Base-by-base conservation (phyloP, 768 basidiomycete species). In the Agrocybe praecox region DNA sequence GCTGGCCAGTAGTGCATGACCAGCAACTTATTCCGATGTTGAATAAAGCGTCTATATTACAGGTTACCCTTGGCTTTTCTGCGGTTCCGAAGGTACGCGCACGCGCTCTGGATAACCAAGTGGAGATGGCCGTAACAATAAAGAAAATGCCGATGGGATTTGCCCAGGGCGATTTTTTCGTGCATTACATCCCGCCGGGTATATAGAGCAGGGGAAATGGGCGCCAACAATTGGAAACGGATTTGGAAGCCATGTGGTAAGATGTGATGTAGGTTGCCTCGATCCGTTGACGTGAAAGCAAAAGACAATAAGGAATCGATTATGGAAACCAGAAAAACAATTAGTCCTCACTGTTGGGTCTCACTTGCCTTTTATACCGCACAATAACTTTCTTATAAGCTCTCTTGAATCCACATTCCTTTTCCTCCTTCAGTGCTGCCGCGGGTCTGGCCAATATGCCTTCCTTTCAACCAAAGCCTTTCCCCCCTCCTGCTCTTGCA, bases 401-500 rank as follows among this genome's bases (percentile, higher is more conserved):
- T 40, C 6, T 40, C 36, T n/a, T n/a, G n/a, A 44, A 50, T 55
- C 63, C 68, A 60, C 62, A 61, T 55, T 58, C 62, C 59, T 64
- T 65, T 62, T 63, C 62, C 65, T 58, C 51, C 66, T 69, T 63
- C 67, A 73, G 62, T 67, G 62, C 69, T 71, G 75, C 71, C 74
- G 72, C 74, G 72, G 74, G 73, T 74, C 74, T 74, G 73, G 73
- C 70, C 67, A 70, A 70, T 66, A 72, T 72, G 69, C 64, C 72
- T 53, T 67, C 80, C 63, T 86, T 86, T 67, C 67, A 79, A 43
- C 79, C 80, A 49, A 78, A 83, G 62, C 80, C 82, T 17, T 88
- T 88, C 65, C 87, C 87, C 60, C 86, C 85, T 49, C 80, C 85
- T 63, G 76, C 83, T 22, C 76, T 88, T 62, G 74, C 76, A 42